Evolutionary conservation across 129 eudicot species (phyloP).

Genomic region (Tanacetum coccineum): DNA sequence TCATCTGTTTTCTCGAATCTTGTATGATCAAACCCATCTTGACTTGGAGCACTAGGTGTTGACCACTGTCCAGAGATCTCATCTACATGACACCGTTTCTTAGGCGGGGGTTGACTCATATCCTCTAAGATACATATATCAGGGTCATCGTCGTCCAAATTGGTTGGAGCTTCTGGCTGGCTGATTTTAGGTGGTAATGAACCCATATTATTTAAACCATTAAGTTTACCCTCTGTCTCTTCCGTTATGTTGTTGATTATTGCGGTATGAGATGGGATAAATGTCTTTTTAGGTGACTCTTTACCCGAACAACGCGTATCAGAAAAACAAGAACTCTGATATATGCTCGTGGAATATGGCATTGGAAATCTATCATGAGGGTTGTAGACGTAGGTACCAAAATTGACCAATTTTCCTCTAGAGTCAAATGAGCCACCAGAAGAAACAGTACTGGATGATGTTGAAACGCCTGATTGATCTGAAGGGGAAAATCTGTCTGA

Average conservation of each 20-base stretch:
- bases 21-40: constrained; percentile 31
- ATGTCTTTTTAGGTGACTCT: constrained; percentile 33
- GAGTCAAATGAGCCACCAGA: no score
- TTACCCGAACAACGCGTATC: neutral
- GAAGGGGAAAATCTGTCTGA: constrained; percentile 27
- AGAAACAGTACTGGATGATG: no score
- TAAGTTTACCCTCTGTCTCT: constrained; percentile 29
- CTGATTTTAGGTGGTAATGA: constrained; percentile 27
- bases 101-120: constrained; percentile 54
- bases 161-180: constrained; percentile 24
- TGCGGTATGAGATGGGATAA: constrained; percentile 16
- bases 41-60: constrained; percentile 27
- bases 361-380: no score
- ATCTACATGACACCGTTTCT: constrained; percentile 25
- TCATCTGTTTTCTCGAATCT: constrained; percentile 59
- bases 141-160: constrained; percentile 47
- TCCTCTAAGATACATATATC: constrained; percentile 83
- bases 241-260: constrained; percentile 28
- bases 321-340: no score
- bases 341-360: constrained; percentile 3
- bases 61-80: constrained; percentile 34
- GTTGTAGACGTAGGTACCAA: constrained; percentile 21
- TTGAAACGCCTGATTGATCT: no score
- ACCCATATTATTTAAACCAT: constrained; percentile 23
- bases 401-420: constrained; percentile 37